Conservation (phyloP, 2,329 filamentous ascomycete genomes). For the Diaporthe australafricana region DNA sequence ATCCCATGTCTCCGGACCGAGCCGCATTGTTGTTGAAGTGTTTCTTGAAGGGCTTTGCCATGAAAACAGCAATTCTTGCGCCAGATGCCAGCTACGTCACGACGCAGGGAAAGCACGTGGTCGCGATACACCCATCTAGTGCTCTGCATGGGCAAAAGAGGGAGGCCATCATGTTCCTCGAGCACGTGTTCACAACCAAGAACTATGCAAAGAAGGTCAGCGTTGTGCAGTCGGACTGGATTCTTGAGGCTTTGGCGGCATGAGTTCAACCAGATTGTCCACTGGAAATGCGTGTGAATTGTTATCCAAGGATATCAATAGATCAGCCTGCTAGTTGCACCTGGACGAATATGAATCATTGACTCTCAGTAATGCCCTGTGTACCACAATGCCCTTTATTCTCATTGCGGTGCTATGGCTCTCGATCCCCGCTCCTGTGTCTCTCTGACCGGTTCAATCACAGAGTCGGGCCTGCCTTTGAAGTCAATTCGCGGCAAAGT, state of each 20-base stretch:
- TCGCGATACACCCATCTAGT: slow-evolving; percentile 73
- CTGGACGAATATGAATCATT: too few species aligned
- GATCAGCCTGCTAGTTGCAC: too few species aligned
- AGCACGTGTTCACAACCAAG: slow-evolving; percentile 74
- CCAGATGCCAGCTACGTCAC: slow-evolving; percentile 73
- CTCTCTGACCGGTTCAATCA: not conserved
- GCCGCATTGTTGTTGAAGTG: slow-evolving; percentile 68
- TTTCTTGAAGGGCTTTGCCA: slow-evolving; percentile 71
- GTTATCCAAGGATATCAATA: too few species aligned
- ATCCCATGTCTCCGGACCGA: slow-evolving; percentile 64
- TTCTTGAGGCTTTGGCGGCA: slow-evolving; percentile 55
- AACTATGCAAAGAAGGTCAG: slow-evolving; percentile 76
- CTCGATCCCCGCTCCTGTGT: not conserved
- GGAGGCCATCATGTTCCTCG: slow-evolving; percentile 76
- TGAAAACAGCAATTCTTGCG: slow-evolving; percentile 70
- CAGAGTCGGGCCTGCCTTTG: not conserved
- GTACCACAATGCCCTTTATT: too few species aligned
- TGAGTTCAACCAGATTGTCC: not conserved
- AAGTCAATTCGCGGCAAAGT: not conserved
- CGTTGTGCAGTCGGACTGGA: slow-evolving; percentile 70
- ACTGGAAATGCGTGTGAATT: too few species aligned
- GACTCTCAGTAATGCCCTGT: too few species aligned
- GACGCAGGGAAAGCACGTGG: slow-evolving; percentile 67
- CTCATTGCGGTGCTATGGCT: not conserved
- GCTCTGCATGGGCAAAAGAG: slow-evolving; percentile 71